Conservation (phyloP, 2,329 filamentous ascomycete species). For the Aspergillus ibericus region DNA sequence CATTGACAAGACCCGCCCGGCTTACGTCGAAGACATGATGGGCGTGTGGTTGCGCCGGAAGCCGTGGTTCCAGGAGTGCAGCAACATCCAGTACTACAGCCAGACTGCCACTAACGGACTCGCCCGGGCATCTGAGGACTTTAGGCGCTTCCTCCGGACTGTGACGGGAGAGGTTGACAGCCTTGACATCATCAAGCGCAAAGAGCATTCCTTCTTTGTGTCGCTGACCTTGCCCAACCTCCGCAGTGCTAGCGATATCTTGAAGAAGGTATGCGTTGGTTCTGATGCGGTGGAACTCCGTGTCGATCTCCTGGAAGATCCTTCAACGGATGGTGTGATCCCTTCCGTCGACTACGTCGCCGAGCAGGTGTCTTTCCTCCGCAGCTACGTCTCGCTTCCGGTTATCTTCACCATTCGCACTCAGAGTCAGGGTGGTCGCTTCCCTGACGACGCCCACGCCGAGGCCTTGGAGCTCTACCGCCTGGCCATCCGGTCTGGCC, state of each 20-base stretch:
- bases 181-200: conserved; percentile 61
- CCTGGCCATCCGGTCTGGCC: conserved; percentile 75
- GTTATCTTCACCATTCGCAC: conserved; percentile 93
- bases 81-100: conserved; percentile 91
- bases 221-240: conserved; percentile 82
- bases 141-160: conserved; percentile 68
- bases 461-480: conserved; percentile 73
- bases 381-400: conserved; percentile 70
- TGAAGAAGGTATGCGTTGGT: conserved; percentile 75
- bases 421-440: conserved; percentile 79
- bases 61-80: conserved; percentile 88
- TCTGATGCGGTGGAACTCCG: conserved; percentile 91
- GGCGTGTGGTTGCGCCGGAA: conserved; percentile 86
- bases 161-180: conserved; percentile 63
- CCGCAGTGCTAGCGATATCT: conserved; percentile 59
- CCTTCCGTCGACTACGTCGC: conserved; percentile 73
- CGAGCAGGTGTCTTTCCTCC: conserved; percentile 76
- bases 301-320: conserved; percentile 84
- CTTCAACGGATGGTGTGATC: conserved; percentile 56
- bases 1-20: conserved; percentile 84
- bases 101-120: conserved; percentile 59
- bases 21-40: conserved; percentile 90
- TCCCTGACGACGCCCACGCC: conserved; percentile 73
- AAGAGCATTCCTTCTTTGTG: conserved; percentile 82
- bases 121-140: conserved; percentile 63